Percentiles rank a stretch among this genome's conserved stretches.
These are phyloP conservation scores for Capsicum chinense DNA, from an alignment of 257 asterid species.

Conservation along the genomic window DNA sequence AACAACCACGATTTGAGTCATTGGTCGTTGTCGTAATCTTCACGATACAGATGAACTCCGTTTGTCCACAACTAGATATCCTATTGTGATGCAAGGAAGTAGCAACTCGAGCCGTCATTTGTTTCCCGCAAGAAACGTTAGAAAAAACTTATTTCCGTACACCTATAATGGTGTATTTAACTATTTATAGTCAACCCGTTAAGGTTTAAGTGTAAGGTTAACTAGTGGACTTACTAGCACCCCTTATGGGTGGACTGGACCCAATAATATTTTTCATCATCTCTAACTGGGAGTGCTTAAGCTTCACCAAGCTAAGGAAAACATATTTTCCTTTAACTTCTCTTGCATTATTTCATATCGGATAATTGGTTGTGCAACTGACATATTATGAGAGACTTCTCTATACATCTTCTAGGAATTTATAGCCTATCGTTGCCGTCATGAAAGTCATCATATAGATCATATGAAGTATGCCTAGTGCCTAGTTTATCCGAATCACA, in stretches of 20 bases:
- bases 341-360: neutral
- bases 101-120: neutral
- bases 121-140: neutral
- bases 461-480: neutral
- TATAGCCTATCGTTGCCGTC: neutral
- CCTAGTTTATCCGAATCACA: neutral
- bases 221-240: neutral
- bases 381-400: neutral
- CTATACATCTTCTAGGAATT: neutral
- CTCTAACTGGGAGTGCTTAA: neutral
- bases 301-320: neutral
- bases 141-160: neutral
- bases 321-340: too few species aligned
- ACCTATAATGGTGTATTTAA: neutral
- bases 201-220: neutral
- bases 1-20: neutral
- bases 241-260: neutral
- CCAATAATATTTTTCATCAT: neutral
- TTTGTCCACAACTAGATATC: constrained; percentile 17
- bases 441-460: neutral
- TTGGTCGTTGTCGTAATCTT: neutral
- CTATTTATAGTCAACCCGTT: neutral
- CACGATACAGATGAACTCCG: neutral
- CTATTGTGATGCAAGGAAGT: neutral
- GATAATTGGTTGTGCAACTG: neutral